Evolutionary conservation across 2,329 filamentous ascomycete species (phyloP), one percentile per base, ranked within the genome.

Genomic region (Lachnellula arida): DNA sequence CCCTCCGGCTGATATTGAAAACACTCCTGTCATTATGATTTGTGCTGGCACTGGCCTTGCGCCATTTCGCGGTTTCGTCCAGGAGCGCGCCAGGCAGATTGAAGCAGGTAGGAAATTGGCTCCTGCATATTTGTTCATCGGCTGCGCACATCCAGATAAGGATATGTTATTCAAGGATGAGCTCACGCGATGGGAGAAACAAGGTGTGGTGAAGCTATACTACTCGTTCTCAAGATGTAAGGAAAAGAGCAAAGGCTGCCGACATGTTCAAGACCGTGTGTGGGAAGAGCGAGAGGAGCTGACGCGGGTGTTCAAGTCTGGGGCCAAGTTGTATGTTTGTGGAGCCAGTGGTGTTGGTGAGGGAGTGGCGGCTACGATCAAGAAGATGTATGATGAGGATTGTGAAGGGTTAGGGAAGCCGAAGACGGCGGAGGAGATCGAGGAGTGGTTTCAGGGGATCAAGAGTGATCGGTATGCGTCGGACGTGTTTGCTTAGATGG

Each of bases 41-140:
- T 64, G 61, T 22, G 65, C 67, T 17, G 67, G 67, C 1, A 74
- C 71, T 7, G 75, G 75, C 2, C 74, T 77, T 9, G 76, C 76
- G 0, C 77, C 77, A 0, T 78, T 79, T 71, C 71, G 75, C 2
- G 76, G 75, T 0, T 79, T 79, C 56, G 60, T 78, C 9, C 73
- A 77, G 68, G 75, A 79, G 48, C 74, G 77, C 1, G 73, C 71
- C 79, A 65, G 65, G 78, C 61, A 71, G 55, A 67, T 75, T 11
- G 70, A 69, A 4, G 74, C 74, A 19, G 66, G 64, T 4, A 57
- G 63, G 0, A 68, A 63, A 44, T 55, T 66, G 11, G 63, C 64
- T 5, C 60, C 65, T 1, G 63, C 63, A 3, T 62, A 63, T 34
- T 55, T 67, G 5, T 67, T 68, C 57, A 64, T 68, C 22, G 65